These are phyloP conservation scores for Dactylonectria macrodidyma DNA, from an alignment of 2,329 filamentous ascomycete species.

Conservation along the genomic window DNA sequence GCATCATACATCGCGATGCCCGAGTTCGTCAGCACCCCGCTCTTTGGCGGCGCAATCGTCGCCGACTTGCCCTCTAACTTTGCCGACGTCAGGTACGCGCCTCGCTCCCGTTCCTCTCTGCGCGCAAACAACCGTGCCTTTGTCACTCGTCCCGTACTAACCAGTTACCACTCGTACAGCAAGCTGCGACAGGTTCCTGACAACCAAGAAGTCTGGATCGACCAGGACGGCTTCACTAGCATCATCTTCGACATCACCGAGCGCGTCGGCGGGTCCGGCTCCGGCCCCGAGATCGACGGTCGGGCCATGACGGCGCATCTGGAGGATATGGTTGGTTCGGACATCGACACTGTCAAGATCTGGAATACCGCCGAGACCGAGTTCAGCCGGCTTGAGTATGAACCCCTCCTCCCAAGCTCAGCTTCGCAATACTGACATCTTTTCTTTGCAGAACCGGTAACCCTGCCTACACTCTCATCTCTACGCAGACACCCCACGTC, in stretches of 20 bases:
- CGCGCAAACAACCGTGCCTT: constrained; percentile 11
- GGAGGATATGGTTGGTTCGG: constrained; percentile 77
- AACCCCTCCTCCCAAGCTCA: constrained; percentile 4
- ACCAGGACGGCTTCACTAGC: constrained; percentile 85
- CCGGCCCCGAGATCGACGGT: constrained; percentile 74
- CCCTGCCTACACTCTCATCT: constrained; percentile 79
- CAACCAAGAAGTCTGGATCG: constrained; percentile 94
- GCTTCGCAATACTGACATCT: constrained; percentile 22
- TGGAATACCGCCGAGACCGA: constrained; percentile 75
- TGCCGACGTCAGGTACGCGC: constrained; percentile 79
- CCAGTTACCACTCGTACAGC: constrained; percentile 57
- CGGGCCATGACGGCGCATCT: constrained; percentile 79
- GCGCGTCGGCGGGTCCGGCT: constrained; percentile 74
- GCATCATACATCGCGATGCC: constrained; percentile 58
- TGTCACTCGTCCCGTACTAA: constrained; percentile 24
- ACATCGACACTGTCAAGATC: constrained; percentile 75
- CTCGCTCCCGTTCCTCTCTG: constrained; percentile 19
- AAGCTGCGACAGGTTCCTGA: constrained; percentile 83
- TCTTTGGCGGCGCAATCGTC: constrained; percentile 82
- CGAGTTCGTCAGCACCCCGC: constrained; percentile 69
- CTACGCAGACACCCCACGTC: constrained; percentile 68
- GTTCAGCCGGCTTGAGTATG: constrained; percentile 70
- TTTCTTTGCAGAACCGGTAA: constrained; percentile 56
- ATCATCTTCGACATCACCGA: constrained; percentile 94
- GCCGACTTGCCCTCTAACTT: constrained; percentile 78